A percentile compares a stretch with the other conserved stretches of the same genome.
Evolutionary conservation across 225 moss, liverwort and hornwort species (phyloP).

Genomic region (Pseudisothecium myosuroides): DNA sequence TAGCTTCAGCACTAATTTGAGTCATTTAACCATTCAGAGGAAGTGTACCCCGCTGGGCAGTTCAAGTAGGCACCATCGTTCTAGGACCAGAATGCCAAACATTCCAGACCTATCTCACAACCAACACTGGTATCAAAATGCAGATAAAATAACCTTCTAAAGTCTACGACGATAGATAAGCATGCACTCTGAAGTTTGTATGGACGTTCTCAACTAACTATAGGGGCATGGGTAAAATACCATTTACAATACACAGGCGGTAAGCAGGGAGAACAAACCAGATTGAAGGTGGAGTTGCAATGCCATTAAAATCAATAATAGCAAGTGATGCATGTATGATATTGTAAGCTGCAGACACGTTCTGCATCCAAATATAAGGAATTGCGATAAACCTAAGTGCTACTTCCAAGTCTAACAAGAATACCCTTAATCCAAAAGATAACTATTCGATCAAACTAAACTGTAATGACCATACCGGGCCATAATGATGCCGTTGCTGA

Average conservation of each 20-base stretch:
- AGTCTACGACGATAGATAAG: background rate
- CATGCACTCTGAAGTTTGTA: background rate
- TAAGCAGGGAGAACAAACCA: background rate
- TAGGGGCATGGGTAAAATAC: background rate
- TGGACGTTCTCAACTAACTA: background rate
- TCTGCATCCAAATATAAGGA: background rate
- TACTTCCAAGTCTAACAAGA: background rate
- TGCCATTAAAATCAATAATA: background rate
- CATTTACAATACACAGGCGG: background rate
- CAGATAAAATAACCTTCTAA: background rate
- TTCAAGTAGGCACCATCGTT: background rate
- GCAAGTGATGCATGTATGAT: background rate
- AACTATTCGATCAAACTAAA: background rate
- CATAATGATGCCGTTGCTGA: slow-evolving; percentile 70
- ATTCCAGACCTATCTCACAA: background rate
- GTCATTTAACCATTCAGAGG: background rate
- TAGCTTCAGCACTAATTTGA: background rate
- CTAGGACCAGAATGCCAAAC: background rate
- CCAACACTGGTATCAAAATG: background rate
- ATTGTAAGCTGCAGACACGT: background rate
- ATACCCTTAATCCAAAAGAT: background rate
- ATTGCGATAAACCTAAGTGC: background rate
- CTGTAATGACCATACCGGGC: slow-evolving; percentile 37
- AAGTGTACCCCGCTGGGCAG: background rate
- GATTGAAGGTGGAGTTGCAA: background rate